Evolutionary conservation across 352 stramenopile genomes (phyloP), one percentile per base, ranked within the genome.

Genomic region (Pythium insidiosum): DNA sequence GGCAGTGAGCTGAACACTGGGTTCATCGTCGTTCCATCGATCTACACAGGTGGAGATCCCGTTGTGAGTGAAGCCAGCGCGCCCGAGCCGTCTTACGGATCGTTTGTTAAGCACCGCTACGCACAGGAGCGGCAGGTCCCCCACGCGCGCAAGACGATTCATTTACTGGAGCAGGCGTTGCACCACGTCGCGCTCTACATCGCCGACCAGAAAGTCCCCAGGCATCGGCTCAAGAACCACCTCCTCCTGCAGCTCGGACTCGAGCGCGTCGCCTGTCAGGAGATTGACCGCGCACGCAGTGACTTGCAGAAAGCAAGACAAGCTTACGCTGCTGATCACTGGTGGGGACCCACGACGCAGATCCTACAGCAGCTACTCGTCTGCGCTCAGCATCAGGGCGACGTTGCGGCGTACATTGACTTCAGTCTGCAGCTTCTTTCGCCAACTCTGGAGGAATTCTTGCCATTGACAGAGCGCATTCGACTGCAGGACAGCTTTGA

Each of bases 361-460:
- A 71, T 91, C 31, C 45, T 94, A 5, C 71, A 83, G 50, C 72
- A 90, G 30, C 49, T 94, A 6, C 53, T 91, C 5, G 60, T 77
- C 5, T 94, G 81, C 48, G 83, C 72, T 3, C 83, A 78, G n/a
- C 66, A 67, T 2, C 74, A 90, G 42, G 70, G 63, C 16, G 78
- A 94, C 56, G 85, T 63, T 20, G 58, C 61, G 2, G 76, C 75
- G 1, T 94, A 77, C 38, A 64, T 94, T 24, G 81, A 91, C 47
- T 87, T 73, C 41, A 76, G 64, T 22, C 57, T 94, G 36, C 81
- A 94, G 38, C 54, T 94, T 2, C 47, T 94, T 38, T 88, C 73
- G 20, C 79, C 81, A 6, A 60, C 68, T 12, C 56, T 94, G 9
- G 75, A 86, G 26, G 65, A 85, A 30, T 86, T 81, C 55, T 61